phyloP scores from a whole-genome alignment of 352 stramenopile genomes.

The Sclerospora graminicola region DNA sequence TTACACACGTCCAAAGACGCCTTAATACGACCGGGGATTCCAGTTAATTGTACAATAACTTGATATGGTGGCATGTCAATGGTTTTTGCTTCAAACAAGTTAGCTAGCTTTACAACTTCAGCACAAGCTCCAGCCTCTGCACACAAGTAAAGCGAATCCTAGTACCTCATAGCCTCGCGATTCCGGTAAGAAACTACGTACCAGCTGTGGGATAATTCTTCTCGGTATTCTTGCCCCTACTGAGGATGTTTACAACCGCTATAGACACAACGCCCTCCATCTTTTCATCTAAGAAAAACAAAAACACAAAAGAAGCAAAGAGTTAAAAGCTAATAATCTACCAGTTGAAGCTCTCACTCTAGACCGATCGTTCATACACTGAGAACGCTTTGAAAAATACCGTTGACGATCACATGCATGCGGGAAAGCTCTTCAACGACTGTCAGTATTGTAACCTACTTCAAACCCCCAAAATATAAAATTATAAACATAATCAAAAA shows the following conservation, averaged over 20 bases:
- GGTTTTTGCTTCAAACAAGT: slow-evolving; percentile 80
- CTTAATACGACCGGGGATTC: slow-evolving; percentile 66
- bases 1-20: slow-evolving; percentile 76
- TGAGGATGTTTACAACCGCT: slow-evolving; percentile 80
- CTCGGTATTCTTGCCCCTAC: slow-evolving; percentile 41
- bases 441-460: slow-evolving; percentile 83
- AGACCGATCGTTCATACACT: slow-evolving; percentile 37
- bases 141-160: slow-evolving; percentile 4
- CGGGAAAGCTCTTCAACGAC: slow-evolving; percentile 75
- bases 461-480: slow-evolving; percentile 5
- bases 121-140: slow-evolving; percentile 50
- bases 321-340: too few relatives aligned
- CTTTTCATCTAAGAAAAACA: slow-evolving; percentile 63
- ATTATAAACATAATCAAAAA: slow-evolving; percentile 3
- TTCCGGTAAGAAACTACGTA: slow-evolving; percentile 18
- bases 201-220: slow-evolving; percentile 75
- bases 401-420: too few relatives aligned
- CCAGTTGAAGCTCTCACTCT: too few relatives aligned
- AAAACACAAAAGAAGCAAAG: background rate
- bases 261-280: slow-evolving; percentile 84
- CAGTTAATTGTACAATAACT: slow-evolving; percentile 75
- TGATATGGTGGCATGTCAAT: slow-evolving; percentile 77
- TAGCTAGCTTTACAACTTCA: slow-evolving; percentile 72
- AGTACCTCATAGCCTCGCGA: background rate
- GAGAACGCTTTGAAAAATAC: slow-evolving; percentile 63